phyloP scores from a whole-genome alignment of 768 basidiomycete species.

The Mycena sanguinolenta region DNA sequence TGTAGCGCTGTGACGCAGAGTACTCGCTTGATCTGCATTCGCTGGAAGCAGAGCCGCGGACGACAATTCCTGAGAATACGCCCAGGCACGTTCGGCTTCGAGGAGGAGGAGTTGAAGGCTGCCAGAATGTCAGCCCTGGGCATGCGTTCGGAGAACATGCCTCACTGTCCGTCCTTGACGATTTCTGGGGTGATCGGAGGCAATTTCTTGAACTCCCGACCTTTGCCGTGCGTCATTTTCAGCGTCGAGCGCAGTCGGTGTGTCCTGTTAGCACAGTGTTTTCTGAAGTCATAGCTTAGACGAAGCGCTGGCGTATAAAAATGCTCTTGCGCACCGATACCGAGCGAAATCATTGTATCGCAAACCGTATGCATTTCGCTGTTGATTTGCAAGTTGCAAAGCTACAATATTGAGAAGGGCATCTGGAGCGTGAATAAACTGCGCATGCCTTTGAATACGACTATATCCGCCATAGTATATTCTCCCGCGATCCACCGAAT shows the following conservation, averaged over 20 bases:
- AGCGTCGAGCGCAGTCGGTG: slow-evolving; percentile 88
- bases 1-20: slow-evolving; percentile 80
- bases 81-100: slow-evolving; percentile 94
- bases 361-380: slow-evolving; percentile 91
- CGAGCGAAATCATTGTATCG: slow-evolving; percentile 90
- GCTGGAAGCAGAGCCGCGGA: slow-evolving; percentile 64
- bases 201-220: slow-evolving; percentile 90
- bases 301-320: neutral
- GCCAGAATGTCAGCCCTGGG: slow-evolving; percentile 24
- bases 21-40: slow-evolving; percentile 63
- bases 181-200: slow-evolving; percentile 75
- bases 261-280: slow-evolving; percentile 92
- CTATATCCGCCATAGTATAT: slow-evolving; percentile 48
- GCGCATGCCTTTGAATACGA: slow-evolving; percentile 55
- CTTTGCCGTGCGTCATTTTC: slow-evolving; percentile 90
- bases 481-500: slow-evolving; percentile 31
- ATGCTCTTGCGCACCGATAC: slow-evolving; percentile 72
- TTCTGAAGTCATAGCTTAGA: slow-evolving; percentile 60
- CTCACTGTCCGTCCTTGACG: slow-evolving; percentile 89
- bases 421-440: slow-evolving; percentile 21
- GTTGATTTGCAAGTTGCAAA: slow-evolving; percentile 86
- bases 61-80: slow-evolving; percentile 86
- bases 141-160: slow-evolving; percentile 24
- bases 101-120: slow-evolving; percentile 89
- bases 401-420: slow-evolving; percentile 58